A percentile compares a stretch with the other conserved stretches of the same genome.
Conservation (phyloP, 495 filamentous ascomycete genomes). For the Gamarada debralockiae region DNA sequence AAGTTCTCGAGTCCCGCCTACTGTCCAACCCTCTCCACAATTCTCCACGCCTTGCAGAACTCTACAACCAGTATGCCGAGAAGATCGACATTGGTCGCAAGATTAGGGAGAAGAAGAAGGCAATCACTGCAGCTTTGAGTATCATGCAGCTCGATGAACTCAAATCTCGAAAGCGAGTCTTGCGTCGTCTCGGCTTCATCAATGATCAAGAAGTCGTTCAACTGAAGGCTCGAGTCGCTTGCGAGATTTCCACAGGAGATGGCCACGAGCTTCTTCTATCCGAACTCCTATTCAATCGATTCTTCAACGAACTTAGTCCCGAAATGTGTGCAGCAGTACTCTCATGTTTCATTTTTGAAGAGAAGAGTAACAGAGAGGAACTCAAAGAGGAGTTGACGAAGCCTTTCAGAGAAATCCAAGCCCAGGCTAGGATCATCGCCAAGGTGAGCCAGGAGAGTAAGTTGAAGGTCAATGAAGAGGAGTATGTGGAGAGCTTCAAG, state of each 20-base stretch:
- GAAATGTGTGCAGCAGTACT: slow-evolving; percentile 81
- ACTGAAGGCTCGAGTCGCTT: slow-evolving; percentile 92
- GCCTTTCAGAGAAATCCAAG: slow-evolving; percentile 78
- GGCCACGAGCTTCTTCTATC: slow-evolving; percentile 80
- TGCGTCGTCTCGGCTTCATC: slow-evolving; percentile 93
- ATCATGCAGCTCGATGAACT: slow-evolving; percentile 93
- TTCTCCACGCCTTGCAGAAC: slow-evolving; percentile 71
- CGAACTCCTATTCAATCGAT: slow-evolving; percentile 92
- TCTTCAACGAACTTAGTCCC: slow-evolving; percentile 92
- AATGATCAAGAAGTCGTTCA: slow-evolving; percentile 91
- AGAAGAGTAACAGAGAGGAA: slow-evolving; percentile 72
- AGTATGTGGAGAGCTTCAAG: slow-evolving; percentile 85
- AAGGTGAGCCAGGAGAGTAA: slow-evolving; percentile 94
- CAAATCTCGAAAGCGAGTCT: slow-evolving; percentile 92
- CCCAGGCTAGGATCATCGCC: slow-evolving; percentile 78
- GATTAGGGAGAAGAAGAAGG: slow-evolving; percentile 84
- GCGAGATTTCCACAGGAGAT: slow-evolving; percentile 85
- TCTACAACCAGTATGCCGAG: slow-evolving; percentile 78
- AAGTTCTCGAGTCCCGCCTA: slow-evolving; percentile 91
- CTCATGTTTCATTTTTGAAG: slow-evolving; percentile 94
- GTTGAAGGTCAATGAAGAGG: slow-evolving; percentile 82
- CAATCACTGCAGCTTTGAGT: slow-evolving; percentile 75
- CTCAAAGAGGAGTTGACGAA: slow-evolving; percentile 81
- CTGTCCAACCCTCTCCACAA: slow-evolving; percentile 85
- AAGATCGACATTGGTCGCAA: slow-evolving; percentile 73